Evolutionary conservation across 495 filamentous ascomycete genomes (phyloP).

Genomic region (Hyaloscypha hepaticicola): DNA sequence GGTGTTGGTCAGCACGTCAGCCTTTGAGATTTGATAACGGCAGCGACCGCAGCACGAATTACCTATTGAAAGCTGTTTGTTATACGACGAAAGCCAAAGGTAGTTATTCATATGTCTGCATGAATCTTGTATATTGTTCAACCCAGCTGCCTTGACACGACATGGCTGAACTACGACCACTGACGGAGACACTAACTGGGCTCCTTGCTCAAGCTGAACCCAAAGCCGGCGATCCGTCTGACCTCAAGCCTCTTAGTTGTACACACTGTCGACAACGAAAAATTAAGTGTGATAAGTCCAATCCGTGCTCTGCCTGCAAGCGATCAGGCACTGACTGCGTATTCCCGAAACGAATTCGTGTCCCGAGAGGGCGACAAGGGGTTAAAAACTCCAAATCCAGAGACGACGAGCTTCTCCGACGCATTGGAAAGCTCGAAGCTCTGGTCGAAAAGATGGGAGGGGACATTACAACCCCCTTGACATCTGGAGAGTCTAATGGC

Average conservation of each 20-base stretch:
- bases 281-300: conserved; percentile 21
- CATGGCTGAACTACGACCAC: conserved; percentile 17
- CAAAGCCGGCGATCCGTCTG: conserved; percentile 16
- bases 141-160: conserved; percentile 17
- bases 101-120: conserved; percentile 18
- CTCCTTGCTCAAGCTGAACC: conserved; percentile 18
- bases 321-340: conserved; percentile 3
- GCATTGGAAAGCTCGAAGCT: conserved; percentile 13
- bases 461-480: conserved; percentile 2
- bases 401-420: conserved; percentile 9
- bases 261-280: conserved; percentile 21
- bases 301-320: conserved; percentile 17
- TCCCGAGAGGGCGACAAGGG: conserved; percentile 13
- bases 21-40: too few relatives aligned
- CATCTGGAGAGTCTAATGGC: conserved; percentile 13
- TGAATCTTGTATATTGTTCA: conserved; percentile 19
- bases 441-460: conserved; percentile 9
- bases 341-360: conserved; percentile 11
- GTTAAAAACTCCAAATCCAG: background rate
- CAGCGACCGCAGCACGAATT: too few relatives aligned
- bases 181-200: conserved; percentile 15
- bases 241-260: conserved; percentile 17
- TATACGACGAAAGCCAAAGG: background rate
- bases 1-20: too few relatives aligned
- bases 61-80: conserved; percentile 3